Base-by-base conservation (phyloP, 352 stramenopile genomes). In the Pythium diclinum region DNA sequence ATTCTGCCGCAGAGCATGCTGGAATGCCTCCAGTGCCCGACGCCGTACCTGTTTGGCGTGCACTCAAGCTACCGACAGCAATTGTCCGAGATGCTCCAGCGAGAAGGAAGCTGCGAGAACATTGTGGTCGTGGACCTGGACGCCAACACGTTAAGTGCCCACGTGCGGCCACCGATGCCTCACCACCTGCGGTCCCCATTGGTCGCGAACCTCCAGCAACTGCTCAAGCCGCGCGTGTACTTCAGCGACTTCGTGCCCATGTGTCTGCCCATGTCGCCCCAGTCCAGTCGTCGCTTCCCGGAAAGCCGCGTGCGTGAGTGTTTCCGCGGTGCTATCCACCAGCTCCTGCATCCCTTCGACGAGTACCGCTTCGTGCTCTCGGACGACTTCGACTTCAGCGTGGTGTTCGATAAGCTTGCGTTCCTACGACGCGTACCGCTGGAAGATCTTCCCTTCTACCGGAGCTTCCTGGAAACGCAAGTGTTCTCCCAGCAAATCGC, bases 401-500 rank as follows among this genome's bases (percentile, higher is more conserved):
- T 95, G 40, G 86, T 95, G 48, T 95, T 95, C 64, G 86, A 95
- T 58, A 83, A 79, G 30, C 70, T 88, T 11, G 79, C 76, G 6
- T 95, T 91, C 67, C 58, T 92, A 44, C 76, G 69, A 36, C 69
- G 65, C n/a, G 61, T 91, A 40, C 79, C 78, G 3, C 25, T 73
- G 6, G 63, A 71, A n/a, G 83, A 92, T 36, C 72, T 81, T 54
- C 69, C 65, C 8, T 95, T 95, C 57, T 95, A 85, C 63, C 81
- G 79, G 57, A 78, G 63, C 56, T 95, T 95, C 63, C 67, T 95
- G 6, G 85, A 95, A 72, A 95, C 86, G 36, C 86, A 95, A 69
- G 70, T 95, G 13, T 95, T 95, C 48, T 93, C 84, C 17, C 84
- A 95, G 36, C 75, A 90, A 70, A 92, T 95, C 38, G 82, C 86